Percentiles rank a stretch among this genome's conserved stretches.
Evolutionary conservation across 129 eudicot genomes (phyloP).

Genomic region (Dittrichia graveolens): DNA sequence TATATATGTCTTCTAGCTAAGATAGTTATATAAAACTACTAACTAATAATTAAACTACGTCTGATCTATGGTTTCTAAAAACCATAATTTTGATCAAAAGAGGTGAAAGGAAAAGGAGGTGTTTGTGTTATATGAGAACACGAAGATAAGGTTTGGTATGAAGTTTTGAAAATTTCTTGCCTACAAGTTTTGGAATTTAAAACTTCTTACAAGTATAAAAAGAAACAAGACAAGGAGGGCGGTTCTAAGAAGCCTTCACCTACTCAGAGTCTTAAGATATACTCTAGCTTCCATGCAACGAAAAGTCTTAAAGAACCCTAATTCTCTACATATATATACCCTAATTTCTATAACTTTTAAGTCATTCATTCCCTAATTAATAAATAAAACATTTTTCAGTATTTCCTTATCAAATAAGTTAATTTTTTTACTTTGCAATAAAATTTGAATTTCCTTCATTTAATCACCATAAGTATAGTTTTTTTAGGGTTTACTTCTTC

Average conservation of each 20-base stretch:
- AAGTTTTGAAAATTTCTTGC: constrained; percentile 29
- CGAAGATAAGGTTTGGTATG: constrained; percentile 39
- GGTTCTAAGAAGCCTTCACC: constrained; percentile 51
- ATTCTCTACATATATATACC: constrained; percentile 16
- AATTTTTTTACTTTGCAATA: neutral
- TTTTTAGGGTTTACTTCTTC: too few relatives aligned
- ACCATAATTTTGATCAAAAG: constrained; percentile 32
- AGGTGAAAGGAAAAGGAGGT: constrained; percentile 37
- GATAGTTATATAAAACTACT: constrained; percentile 27
- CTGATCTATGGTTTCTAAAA: constrained; percentile 4
- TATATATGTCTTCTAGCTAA: neutral
- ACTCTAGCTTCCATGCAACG: constrained; percentile 21
- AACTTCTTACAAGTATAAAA: constrained; percentile 23
- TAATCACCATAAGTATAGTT: too few relatives aligned
- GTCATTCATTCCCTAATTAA: neutral
- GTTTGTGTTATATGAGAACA: constrained; percentile 23
- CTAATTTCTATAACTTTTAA: neutral
- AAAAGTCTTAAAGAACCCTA: constrained; percentile 35
- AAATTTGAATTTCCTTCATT: neutral
- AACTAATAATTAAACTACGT: constrained; percentile 13
- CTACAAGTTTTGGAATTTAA: constrained; percentile 27
- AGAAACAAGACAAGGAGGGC: constrained; percentile 24
- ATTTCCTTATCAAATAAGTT: neutral
- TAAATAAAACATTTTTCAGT: neutral
- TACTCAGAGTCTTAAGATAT: constrained; percentile 46